phyloP scores from a whole-genome alignment of 2,329 filamentous ascomycete species.

The Sclerotinia nivalis region DNA sequence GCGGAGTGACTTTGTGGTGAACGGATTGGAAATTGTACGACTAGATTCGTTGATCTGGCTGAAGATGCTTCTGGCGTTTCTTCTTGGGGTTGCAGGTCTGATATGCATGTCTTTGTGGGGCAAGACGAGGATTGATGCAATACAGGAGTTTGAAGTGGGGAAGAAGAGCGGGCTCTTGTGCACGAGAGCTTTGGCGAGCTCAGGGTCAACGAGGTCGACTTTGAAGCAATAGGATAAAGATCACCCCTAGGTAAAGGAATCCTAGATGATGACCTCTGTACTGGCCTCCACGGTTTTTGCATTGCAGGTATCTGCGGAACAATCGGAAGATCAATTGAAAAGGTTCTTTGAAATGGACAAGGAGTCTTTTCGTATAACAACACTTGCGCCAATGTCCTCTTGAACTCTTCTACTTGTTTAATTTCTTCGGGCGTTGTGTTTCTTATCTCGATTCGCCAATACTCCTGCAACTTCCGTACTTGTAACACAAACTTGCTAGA shows the following conservation, averaged over 20 bases:
- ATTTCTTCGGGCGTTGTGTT: constrained; percentile 63
- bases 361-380: constrained; percentile 84
- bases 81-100: constrained; percentile 9
- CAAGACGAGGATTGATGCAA: constrained; percentile 11
- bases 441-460: constrained; percentile 88
- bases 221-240: constrained; percentile 24
- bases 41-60: background rate
- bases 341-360: constrained; percentile 79
- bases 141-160: constrained; percentile 20
- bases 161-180: constrained; percentile 16
- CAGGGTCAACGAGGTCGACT: constrained; percentile 14
- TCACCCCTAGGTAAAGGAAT: constrained; percentile 23
- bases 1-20: background rate
- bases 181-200: constrained; percentile 16
- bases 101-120: constrained; percentile 10
- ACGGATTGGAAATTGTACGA: background rate
- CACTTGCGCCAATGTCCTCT: constrained; percentile 68
- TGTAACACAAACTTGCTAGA: constrained; percentile 80
- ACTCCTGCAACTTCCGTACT: constrained; percentile 72
- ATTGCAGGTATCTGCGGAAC: constrained; percentile 63
- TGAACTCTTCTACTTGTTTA: constrained; percentile 64
- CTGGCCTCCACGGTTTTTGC: constrained; percentile 69
- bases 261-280: constrained; percentile 29
- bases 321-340: constrained; percentile 73
- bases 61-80: constrained; percentile 12